A percentile compares a stretch with the other conserved stretches of the same genome.
Conservation (phyloP, 257 asterid species). For the Jacaranda copaia region DNA sequence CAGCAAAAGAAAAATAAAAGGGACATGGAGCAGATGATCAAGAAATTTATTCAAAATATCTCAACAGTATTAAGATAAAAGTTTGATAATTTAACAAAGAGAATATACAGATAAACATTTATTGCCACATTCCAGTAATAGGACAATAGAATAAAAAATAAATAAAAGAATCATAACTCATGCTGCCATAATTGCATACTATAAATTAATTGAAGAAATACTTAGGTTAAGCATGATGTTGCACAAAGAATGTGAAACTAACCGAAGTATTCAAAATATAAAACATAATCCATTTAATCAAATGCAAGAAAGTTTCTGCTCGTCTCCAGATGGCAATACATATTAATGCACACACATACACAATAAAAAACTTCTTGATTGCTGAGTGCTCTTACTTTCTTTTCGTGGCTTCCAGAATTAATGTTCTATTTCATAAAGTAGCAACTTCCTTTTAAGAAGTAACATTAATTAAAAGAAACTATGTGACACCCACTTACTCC, state of each 20-base stretch:
- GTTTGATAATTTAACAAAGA: constrained; percentile 25
- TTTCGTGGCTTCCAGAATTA: neutral
- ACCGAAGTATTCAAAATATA: constrained; percentile 13
- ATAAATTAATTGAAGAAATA: neutral
- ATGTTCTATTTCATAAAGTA: constrained; percentile 11
- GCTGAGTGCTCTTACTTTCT: constrained; percentile 9
- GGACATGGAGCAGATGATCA: constrained; percentile 8
- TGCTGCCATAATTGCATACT: constrained; percentile 8
- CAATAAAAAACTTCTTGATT: constrained; percentile 1
- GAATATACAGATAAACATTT: constrained; percentile 6
- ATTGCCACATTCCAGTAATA: neutral
- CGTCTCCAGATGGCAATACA: constrained; percentile 17
- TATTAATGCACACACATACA: constrained; percentile 7
- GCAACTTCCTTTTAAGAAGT: constrained; percentile 14
- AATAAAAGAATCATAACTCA: neutral
- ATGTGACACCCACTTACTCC: constrained; percentile 9
- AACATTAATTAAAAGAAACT: neutral
- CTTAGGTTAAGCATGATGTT: neutral
- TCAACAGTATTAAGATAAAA: constrained; percentile 11
- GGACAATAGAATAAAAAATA: constrained; percentile 4
- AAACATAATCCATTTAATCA: constrained; percentile 2
- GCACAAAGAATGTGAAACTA: constrained; percentile 18
- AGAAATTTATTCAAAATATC: constrained; percentile 22
- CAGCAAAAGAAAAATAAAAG: constrained; percentile 7
- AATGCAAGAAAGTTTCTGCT: neutral